Evolutionary conservation across 1,139 yeast genomes (phyloP), one percentile per base, ranked within the genome.

Genomic region (Kurtzmaniella natalensis): DNA sequence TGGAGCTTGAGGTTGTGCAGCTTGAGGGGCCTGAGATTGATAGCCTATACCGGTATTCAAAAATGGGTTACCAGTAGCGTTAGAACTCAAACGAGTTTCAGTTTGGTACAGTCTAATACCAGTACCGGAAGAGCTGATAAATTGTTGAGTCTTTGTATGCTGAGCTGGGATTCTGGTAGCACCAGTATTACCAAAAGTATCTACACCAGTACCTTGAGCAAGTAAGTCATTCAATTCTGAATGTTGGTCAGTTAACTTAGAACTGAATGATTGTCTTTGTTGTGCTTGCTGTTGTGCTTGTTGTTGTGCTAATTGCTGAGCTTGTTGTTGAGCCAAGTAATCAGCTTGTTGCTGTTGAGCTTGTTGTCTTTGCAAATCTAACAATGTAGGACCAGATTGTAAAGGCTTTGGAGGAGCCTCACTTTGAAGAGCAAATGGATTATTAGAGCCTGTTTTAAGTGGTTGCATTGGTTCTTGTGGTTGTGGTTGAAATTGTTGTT

Each of bases 121-220:
- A 3, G 95, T 84, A 45, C 95, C 95, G 44, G 82, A 81, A 11
- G 96, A 84, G 57, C 85, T 87, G 49, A 89, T 73, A 53, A 87
- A 88, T 15, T 76, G 80, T 13, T 81, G 79, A 7, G 94, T 78
- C 46, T 76, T 78, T 1, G 97, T 89, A 56, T 85, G 94, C 53
- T 92, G 97, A 35, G 95, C 94, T 9, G 97, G 95, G 39, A 92
- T 76, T 62, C 96, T 79, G 19, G 81, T 62, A 11, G 82, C 84
- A 35, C 98, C 98, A 5, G 87, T 81, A 57, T 92, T 92, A 59
- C 98, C 98, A 58, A 86, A 92, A 0, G 97, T 89, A 59, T 92
- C 98, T 37, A 88, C 68, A 17, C 96, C 97, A 1, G 95, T 85
- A 25, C 96, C 96, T 36, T 81, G 77, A 9, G 94, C 84, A 45